Base-by-base conservation (phyloP, 352 stramenopile species). In the Pythium apleroticum region DNA sequence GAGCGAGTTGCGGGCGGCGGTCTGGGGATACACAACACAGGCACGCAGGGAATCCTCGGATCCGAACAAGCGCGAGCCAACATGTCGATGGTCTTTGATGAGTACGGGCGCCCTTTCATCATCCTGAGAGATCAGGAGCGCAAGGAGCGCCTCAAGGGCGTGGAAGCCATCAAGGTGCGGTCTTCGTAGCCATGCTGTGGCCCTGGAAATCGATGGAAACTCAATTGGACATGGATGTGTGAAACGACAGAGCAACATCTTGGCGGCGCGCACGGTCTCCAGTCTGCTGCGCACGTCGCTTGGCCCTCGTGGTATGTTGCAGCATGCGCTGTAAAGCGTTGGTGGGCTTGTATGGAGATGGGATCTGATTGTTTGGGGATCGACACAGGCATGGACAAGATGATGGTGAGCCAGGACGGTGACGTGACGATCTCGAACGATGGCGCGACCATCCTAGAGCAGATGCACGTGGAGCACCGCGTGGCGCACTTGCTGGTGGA, bases 341-440 rank as follows among this genome's bases (percentile, higher is more conserved):
- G 19, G 11, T 54, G 14, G 20, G n/a, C n/a, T n/a, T n/a, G 24
- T 41, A 17, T 17, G 33, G 33, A n/a, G 33, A 41, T 17, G 8
- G 33, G 33, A 41, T 41, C 33, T 41, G 33, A 46, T 17, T 46
- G 8, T n/a, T 28, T 64, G 11, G 41, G 4, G 15, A 35, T 27
- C 30, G n/a, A 2, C 58, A 25, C 66, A 90, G 93, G 95, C 53
- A 98, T 99, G 93, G 97, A 99, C 86, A 99, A 99, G 88, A 99
- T 99, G 91, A 91, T 99, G 71, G 97, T 99, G 52, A 98, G 87
- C 66, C 96, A 98, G 63, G 98, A 99, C 76, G 98, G 97, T 24
- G 97, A 99, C 72, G 97, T 99, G 33, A 99, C 97, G 53, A 99
- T 99, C 73, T 99, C 97, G 63, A 99, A 99, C 77, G 98, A 99